Evolutionary conservation across 768 basidiomycete species (phyloP), one percentile per base, ranked within the genome.

Genomic region (Mycena floridula): DNA sequence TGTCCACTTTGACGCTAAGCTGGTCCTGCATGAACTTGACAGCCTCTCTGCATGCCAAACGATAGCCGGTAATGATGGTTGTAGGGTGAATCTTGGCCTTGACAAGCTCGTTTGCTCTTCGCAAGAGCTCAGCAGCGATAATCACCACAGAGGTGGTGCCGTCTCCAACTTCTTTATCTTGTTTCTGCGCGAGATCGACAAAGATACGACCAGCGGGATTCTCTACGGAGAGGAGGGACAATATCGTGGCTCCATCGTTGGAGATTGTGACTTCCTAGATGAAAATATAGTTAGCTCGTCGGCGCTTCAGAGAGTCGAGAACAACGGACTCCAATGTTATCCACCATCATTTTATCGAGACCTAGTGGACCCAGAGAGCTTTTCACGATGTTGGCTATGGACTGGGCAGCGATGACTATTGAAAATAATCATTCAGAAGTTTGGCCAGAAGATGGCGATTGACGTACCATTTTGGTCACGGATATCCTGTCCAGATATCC

Each of bases 151-250:
- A 97, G 3, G 96, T 99, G 7, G 96, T 99, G 12, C 96, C 96
- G 68, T 99, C 96, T 27, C 96, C 96, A 8, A 99, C 96, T 67
- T 99, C 96, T 62, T 94, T 96, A 65, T 99, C 96, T 66, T 98
- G 94, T 59, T 98, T 97, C 67, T 98, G 94, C 2, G 96, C 93
- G 37, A 99, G 87, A 65, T 97, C 93, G 38, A 98, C 94, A 52
- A 99, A 92, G 50, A 99, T 93, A 51, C 90, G 85, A 18, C 93
- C 96, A 4, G 96, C 96, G 22, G 96, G 96, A 59, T 98, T 92
- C 57, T 96, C 91, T 37, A 99, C 94, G 13, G 91, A 82, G 30
- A 98, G 73, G 16, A 98, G 74, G 20, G 89, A 85, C 28, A 99
- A 81, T 55, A 99, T 99, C n/a, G 96, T 98, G 13, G 96, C 96